Percentiles rank a stretch among this genome's conserved stretches.
Conservation (phyloP, 2,329 filamentous ascomycete species). For the Botrytis byssoidea region DNA sequence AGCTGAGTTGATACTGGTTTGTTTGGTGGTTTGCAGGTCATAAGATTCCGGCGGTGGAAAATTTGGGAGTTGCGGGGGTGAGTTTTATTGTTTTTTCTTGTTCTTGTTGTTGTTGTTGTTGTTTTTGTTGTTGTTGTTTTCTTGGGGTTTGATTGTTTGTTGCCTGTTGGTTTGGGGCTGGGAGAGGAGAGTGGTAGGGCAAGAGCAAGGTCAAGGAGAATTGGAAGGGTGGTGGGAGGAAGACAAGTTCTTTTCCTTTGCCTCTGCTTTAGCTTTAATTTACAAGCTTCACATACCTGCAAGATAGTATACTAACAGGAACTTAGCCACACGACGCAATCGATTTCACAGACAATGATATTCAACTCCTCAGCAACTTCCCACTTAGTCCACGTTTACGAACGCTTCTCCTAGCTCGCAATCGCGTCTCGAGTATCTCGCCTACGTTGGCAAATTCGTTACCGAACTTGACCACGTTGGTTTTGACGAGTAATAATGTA, state of each 20-base stretch:
- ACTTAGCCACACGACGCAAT: conserved; percentile 87
- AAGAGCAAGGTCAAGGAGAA: conserved; percentile 17
- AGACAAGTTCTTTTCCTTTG: background rate
- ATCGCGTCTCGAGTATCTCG: conserved; percentile 82
- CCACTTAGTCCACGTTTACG: conserved; percentile 84
- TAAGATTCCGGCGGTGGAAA: conserved; percentile 96
- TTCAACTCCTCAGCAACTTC: conserved; percentile 85
- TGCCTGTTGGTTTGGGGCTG: background rate
- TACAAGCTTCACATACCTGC: background rate
- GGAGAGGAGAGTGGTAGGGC: background rate
- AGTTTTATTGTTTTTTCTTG: conserved; percentile 43
- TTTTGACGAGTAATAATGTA: conserved; percentile 80
- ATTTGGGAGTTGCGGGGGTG: conserved; percentile 90
- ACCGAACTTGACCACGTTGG: conserved; percentile 78
- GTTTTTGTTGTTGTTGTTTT: background rate
- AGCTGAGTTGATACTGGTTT: conserved; percentile 78
- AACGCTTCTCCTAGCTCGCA: conserved; percentile 84
- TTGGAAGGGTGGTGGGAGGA: background rate
- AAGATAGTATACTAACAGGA: background rate
- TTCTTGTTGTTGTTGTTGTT: conserved; percentile 14
- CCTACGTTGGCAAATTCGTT: conserved; percentile 69
- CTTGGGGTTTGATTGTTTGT: background rate
- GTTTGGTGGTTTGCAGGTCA: conserved; percentile 71
- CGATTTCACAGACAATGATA: conserved; percentile 98
- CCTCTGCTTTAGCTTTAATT: background rate